Evolutionary conservation across 192 early-diverging fungal species (phyloP).

Genomic region (Backusella macrospora): DNA sequence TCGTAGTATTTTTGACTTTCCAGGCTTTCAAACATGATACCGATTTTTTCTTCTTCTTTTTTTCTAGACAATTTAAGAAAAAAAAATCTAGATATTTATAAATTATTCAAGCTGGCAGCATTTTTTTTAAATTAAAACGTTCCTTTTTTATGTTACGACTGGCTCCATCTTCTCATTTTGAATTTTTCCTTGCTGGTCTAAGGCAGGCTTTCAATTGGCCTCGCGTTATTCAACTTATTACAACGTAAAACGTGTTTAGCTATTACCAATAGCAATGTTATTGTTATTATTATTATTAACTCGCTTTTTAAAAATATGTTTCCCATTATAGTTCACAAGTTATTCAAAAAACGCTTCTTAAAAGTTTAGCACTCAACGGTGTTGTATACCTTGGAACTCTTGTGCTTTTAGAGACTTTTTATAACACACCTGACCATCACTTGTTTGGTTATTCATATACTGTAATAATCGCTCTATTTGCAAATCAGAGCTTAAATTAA

Average conservation of each 20-base stretch:
- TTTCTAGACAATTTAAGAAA: too few species aligned
- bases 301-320: too few species aligned
- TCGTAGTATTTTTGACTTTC: too few species aligned
- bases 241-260: constrained; percentile 19
- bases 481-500: background rate
- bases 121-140: background rate
- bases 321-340: constrained; percentile 29
- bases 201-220: constrained; percentile 35
- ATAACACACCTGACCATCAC: constrained; percentile 27
- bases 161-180: constrained; percentile 19
- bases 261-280: too few species aligned
- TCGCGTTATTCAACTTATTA: constrained; percentile 33
- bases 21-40: too few species aligned
- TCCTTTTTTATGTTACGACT: background rate
- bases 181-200: constrained; percentile 25
- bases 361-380: constrained; percentile 34
- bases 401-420: constrained; percentile 34
- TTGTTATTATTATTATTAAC: too few species aligned
- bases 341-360: constrained; percentile 29
- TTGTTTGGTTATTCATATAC: constrained; percentile 37
- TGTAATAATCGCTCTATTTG: background rate
- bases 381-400: constrained; percentile 33
- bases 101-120: too few species aligned
- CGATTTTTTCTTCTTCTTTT: too few species aligned
- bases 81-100: too few species aligned